Evolutionary conservation across 805 yeast genomes (phyloP).

Genomic region (Candida broadrunensis): DNA sequence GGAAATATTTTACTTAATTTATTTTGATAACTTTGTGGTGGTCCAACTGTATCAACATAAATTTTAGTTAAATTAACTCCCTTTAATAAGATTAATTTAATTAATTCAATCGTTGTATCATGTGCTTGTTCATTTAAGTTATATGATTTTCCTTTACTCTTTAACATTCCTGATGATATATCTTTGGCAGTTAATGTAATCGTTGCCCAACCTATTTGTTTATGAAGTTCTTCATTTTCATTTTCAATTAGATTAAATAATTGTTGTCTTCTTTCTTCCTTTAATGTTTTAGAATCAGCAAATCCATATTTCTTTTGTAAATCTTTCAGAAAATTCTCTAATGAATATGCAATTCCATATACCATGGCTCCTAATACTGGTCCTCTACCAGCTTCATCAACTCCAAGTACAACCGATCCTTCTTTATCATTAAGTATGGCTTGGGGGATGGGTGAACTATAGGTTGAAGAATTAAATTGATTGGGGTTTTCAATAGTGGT

Average conservation of each 20-base stretch:
- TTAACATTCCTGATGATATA: conserved; percentile 84
- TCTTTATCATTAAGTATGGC: conserved; percentile 25
- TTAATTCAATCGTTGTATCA: conserved; percentile 82
- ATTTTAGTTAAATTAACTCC: conserved; percentile 69
- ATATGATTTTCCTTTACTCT: conserved; percentile 45
- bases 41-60: conserved; percentile 96
- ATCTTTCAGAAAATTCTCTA: conserved; percentile 46
- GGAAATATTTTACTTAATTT: conserved; percentile 75
- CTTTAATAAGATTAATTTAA: conserved; percentile 56
- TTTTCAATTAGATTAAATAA: conserved; percentile 60
- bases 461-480: conserved; percentile 43
- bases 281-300: conserved; percentile 89
- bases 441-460: conserved; percentile 48
- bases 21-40: conserved; percentile 78
- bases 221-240: conserved; percentile 38
- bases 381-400: conserved; percentile 98
- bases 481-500: conserved; percentile 20
- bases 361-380: conserved; percentile 99
- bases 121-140: conserved; percentile 96
- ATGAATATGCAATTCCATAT: conserved; percentile 81
- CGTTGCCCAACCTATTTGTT: conserved; percentile 83
- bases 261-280: conserved; percentile 63
- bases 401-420: conserved; percentile 66
- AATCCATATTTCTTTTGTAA: conserved; percentile 65
- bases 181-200: conserved; percentile 83